These are phyloP conservation scores for Kingdonia uniflora DNA, from an alignment of 164 flowering plant species.

Conservation along the genomic window DNA sequence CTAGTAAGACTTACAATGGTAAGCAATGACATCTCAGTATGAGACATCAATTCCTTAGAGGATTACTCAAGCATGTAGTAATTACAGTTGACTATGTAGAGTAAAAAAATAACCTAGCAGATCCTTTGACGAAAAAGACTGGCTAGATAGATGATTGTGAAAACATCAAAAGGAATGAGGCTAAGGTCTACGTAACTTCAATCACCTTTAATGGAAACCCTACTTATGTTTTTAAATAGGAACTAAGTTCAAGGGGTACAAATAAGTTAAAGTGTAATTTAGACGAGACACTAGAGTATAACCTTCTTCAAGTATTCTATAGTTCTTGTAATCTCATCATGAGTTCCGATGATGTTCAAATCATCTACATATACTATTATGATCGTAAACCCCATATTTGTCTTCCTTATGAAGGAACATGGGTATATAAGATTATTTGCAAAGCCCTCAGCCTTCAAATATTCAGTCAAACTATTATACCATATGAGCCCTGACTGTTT, in stretches of 20 bases:
- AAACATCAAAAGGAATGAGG: slow-evolving; percentile 1
- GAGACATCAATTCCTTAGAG: not conserved
- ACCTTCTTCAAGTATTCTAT: no score
- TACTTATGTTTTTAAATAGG: slow-evolving; percentile 1
- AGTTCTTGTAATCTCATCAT: no score
- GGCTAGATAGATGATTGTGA: not conserved
- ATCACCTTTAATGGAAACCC: slow-evolving; percentile 4
- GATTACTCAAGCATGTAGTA: slow-evolving; percentile 3
- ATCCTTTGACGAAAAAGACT: no score
- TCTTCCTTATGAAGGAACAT: no score
- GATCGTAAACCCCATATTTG: no score
- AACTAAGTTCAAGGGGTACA: slow-evolving; percentile 4
- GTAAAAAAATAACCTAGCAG: no score
- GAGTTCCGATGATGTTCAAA: no score
- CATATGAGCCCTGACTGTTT: no score
- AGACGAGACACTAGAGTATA: not conserved
- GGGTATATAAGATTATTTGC: no score
- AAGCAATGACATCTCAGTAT: slow-evolving; percentile 7
- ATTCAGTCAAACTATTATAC: no score
- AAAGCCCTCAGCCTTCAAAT: no score
- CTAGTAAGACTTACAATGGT: slow-evolving; percentile 2
- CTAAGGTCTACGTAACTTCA: not conserved
- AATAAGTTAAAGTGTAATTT: slow-evolving; percentile 1
- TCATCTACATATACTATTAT: no score
- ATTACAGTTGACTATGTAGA: not conserved